These are phyloP conservation scores for Trypanosoma caninum DNA, from an alignment of 208 protist species.

Conservation along the genomic window DNA sequence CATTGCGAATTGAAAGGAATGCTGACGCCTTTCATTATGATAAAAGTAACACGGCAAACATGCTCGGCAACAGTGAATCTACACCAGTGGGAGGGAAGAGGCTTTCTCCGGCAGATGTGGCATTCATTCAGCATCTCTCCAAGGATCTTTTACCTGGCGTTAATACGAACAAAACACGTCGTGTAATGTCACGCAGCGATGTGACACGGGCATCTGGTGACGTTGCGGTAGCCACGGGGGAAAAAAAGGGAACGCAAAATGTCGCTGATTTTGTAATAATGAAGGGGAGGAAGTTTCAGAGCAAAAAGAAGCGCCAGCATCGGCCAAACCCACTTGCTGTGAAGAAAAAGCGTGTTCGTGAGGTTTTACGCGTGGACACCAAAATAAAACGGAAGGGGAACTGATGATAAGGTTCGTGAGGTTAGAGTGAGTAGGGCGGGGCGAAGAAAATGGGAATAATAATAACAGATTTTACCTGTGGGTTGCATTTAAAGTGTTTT, in stretches of 20 bases:
- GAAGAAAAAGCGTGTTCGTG: conserved; percentile 72
- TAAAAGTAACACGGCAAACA: conserved; percentile 4
- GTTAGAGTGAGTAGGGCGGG: too few relatives aligned
- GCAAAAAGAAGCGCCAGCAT: background rate
- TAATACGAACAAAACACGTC: background rate
- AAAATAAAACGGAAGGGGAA: background rate
- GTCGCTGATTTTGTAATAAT: conserved; percentile 7
- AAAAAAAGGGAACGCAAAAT: conserved; percentile 6
- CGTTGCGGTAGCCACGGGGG: background rate
- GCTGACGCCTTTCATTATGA: conserved; percentile 45
- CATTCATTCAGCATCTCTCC: conserved; percentile 26
- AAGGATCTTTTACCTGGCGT: background rate
- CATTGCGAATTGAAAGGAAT: conserved; percentile 72
- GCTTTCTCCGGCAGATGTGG: conserved; percentile 25
- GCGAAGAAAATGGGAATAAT: too few relatives aligned
- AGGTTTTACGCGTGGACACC: conserved; percentile 50
- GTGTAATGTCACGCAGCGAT: background rate
- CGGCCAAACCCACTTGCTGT: conserved; percentile 74
- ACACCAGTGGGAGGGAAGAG: conserved; percentile 6
- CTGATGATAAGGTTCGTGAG: background rate
- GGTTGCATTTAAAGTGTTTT: too few relatives aligned
- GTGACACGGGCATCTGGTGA: background rate
- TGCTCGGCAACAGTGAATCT: background rate
- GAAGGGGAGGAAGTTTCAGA: background rate
- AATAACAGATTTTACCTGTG: too few relatives aligned